These are phyloP conservation scores for Myriosclerotinia scirpicola DNA, from an alignment of 2,329 filamentous ascomycete species.

Conservation along the genomic window DNA sequence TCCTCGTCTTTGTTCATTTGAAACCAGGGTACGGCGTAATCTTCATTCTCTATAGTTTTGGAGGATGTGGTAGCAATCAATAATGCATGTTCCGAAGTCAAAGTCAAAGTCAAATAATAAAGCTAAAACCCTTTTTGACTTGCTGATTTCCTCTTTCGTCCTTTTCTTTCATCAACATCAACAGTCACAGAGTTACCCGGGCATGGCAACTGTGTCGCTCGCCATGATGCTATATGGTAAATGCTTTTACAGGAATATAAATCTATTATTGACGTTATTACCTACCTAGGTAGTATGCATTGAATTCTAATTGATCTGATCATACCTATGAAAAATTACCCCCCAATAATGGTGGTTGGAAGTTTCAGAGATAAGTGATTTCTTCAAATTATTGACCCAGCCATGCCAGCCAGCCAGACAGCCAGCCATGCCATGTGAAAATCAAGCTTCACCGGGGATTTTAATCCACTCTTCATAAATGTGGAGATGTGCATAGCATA, in stretches of 20 bases:
- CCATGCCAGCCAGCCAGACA: background rate
- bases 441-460: background rate
- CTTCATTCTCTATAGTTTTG: too few relatives aligned
- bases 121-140: too few relatives aligned
- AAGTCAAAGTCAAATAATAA: background rate
- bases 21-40: background rate
- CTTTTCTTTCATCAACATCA: background rate
- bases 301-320: constrained; percentile 22
- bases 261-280: constrained; percentile 15
- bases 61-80: too few relatives aligned
- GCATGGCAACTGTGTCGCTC: too few relatives aligned
- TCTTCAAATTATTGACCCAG: too few relatives aligned
- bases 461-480: background rate
- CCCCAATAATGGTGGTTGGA: background rate
- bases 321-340: too few relatives aligned
- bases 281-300: background rate
- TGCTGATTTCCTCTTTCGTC: too few relatives aligned
- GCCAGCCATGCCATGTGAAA: background rate
- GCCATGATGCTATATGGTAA: too few relatives aligned
- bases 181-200: too few relatives aligned
- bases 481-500: background rate
- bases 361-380: constrained; percentile 13
- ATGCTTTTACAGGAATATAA: too few relatives aligned
- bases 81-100: too few relatives aligned
- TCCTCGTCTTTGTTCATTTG: constrained; percentile 10